Evolutionary conservation across 164 flowering plant species (phyloP), one percentile per base, ranked within the genome.

Genomic region (Tetracentron sinense): DNA sequence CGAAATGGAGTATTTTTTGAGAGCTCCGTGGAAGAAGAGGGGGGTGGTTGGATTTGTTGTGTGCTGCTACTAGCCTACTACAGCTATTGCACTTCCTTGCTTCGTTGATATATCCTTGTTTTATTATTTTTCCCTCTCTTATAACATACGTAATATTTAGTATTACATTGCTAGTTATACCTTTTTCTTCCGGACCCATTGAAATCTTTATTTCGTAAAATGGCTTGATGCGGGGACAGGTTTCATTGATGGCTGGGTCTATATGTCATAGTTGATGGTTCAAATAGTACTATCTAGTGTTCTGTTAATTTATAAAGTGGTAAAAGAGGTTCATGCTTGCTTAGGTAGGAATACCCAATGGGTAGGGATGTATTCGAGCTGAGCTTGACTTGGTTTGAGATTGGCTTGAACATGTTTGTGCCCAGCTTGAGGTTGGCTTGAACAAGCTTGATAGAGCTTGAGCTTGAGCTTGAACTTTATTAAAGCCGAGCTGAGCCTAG

Each of bases 131-230:
- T 23, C 35, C n/a, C 33, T 16, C 8, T 12, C 19, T 10, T 1
- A 7, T n/a, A 22, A 55, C 68, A 61, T 62, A 66, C 56, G 54
- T 35, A 22, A 35, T 44, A 65, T 62, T 49, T 17, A 33, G n/a
- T 52, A 33, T 57, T 51, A 51, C 47, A n/a, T 56, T 60, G 50
- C 58, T 64, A 46, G 60, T 52, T 56, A 68, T 77, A 65, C 66
- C 49, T 68, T n/a, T 75, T 66, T 69, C 71, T 72, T 71, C 70
- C 67, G 65, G 65, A 69, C 71, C 55, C 17, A 44, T 68, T 73
- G 73, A 69, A 78, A 72, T 72, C 55, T 73, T 70, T 58, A 64
- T 61, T 66, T 25, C 79, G 71, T 74, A 75, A 75, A 67, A 25
- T 30, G 44, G 54, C 57, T 60, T 49, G 23, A 44, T 11, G 26